These are phyloP conservation scores for Endotrypanum monterogeii DNA, from an alignment of 208 protist species.

Conservation along the genomic window DNA sequence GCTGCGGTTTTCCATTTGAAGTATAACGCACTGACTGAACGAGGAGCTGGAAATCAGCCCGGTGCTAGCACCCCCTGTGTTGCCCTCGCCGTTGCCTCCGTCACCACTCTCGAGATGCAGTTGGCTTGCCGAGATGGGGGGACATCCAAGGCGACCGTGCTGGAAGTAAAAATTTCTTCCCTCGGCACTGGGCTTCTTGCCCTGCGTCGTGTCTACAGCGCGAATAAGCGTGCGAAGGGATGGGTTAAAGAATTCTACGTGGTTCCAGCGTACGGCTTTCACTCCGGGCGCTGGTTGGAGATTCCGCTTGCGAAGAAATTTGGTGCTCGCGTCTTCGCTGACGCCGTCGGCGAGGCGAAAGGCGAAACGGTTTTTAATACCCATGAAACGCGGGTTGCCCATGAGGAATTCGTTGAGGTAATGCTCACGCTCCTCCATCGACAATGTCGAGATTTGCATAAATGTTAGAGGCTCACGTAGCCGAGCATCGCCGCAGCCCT, in stretches of 20 bases:
- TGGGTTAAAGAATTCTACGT: slow-evolving; percentile 64
- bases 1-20: slow-evolving; percentile 38
- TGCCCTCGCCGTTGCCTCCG: neutral
- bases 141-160: neutral
- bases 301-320: slow-evolving; percentile 59
- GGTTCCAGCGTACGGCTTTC: slow-evolving; percentile 57
- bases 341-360: slow-evolving; percentile 54
- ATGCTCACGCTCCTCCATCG: slow-evolving; percentile 36
- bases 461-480: neutral
- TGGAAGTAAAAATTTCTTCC: neutral
- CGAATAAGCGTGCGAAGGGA: slow-evolving; percentile 42
- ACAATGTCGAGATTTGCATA: slow-evolving; percentile 15
- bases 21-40: slow-evolving; percentile 38
- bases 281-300: slow-evolving; percentile 48
- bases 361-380: slow-evolving; percentile 55
- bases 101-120: neutral
- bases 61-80: neutral
- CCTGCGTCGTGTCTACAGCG: slow-evolving; percentile 48
- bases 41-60: slow-evolving; percentile 7
- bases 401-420: slow-evolving; percentile 29
- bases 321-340: slow-evolving; percentile 30
- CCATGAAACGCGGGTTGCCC: slow-evolving; percentile 39
- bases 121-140: neutral
- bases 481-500: neutral
- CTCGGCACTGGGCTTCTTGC: slow-evolving; percentile 14